A percentile compares a stretch with the other conserved stretches of the same genome.
Evolutionary conservation across 148 eudicot genomes (phyloP).

Genomic region (Rhododendron mucronatum): DNA sequence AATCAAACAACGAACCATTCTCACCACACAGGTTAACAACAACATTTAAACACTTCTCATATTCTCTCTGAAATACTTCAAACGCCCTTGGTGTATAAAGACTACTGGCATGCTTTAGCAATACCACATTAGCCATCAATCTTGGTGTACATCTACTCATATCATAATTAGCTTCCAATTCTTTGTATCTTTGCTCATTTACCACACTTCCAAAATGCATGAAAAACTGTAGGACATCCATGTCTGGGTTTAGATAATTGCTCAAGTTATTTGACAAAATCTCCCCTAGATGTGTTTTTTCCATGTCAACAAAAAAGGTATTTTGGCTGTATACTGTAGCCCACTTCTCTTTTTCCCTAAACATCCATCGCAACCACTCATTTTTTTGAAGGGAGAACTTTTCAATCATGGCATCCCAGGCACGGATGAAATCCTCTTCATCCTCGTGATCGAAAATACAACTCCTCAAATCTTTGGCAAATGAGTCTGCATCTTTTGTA

Average conservation of each 20-base stretch:
- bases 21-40: constrained; percentile 14
- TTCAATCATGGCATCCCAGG: constrained; percentile 22
- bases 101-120: constrained; percentile 19
- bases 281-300: constrained; percentile 11
- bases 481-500: constrained; percentile 9
- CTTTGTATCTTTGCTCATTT: constrained; percentile 18
- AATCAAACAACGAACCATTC: constrained; percentile 4
- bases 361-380: constrained; percentile 19
- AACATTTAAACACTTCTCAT: constrained; percentile 18
- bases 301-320: constrained; percentile 11
- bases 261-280: constrained; percentile 11
- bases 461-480: constrained; percentile 13
- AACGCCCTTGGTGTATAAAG: constrained; percentile 19
- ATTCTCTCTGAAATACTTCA: constrained; percentile 22
- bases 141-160: constrained; percentile 12
- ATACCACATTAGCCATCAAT: constrained; percentile 16
- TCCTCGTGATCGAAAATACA: constrained; percentile 15
- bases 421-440: constrained; percentile 17
- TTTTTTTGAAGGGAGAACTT: constrained; percentile 15
- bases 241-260: constrained; percentile 5
- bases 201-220: constrained; percentile 12
- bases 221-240: constrained; percentile 21
- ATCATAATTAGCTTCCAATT: constrained; percentile 16
- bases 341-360: constrained; percentile 20
- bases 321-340: constrained; percentile 18